A percentile compares a stretch with the other conserved stretches of the same genome.
phyloP scores from a whole-genome alignment of 2,329 filamentous ascomycete species.

The Talaromyces verruculosus region DNA sequence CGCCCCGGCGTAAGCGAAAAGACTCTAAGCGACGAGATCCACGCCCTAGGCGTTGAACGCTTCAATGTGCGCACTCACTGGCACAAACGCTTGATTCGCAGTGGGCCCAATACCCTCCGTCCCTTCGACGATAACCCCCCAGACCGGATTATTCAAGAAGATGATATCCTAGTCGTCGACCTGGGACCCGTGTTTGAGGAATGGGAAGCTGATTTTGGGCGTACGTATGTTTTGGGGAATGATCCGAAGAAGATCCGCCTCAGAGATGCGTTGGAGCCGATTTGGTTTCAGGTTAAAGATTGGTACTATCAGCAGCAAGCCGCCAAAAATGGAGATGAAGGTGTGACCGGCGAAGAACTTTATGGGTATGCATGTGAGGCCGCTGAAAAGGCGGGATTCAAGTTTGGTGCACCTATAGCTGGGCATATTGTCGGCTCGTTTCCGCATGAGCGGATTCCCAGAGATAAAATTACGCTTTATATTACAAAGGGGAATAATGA shows the following conservation, averaged over 20 bases:
- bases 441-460: conserved; percentile 53
- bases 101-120: conserved; percentile 51
- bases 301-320: conserved; percentile 29
- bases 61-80: conserved; percentile 52
- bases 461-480: conserved; percentile 49
- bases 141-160: conserved; percentile 48
- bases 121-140: conserved; percentile 54
- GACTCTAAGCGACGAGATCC: conserved; percentile 49
- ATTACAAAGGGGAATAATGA: conserved; percentile 48
- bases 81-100: conserved; percentile 55
- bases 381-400: conserved; percentile 45
- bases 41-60: conserved; percentile 45
- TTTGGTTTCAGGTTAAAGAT: conserved; percentile 49
- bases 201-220: conserved; percentile 57
- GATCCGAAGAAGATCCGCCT: conserved; percentile 49
- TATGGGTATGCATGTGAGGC: conserved; percentile 46
- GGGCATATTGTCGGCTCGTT: conserved; percentile 56
- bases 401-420: conserved; percentile 48
- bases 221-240: conserved; percentile 53
- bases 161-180: conserved; percentile 55
- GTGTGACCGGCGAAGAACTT: conserved; percentile 52
- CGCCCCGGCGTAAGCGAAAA: conserved; percentile 53
- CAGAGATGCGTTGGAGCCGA: conserved; percentile 49
- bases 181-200: conserved; percentile 54
- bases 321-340: conserved; percentile 25